Conservation (phyloP, 1,284 basidiomycete genomes). For the Ustilago bromivora region DNA sequence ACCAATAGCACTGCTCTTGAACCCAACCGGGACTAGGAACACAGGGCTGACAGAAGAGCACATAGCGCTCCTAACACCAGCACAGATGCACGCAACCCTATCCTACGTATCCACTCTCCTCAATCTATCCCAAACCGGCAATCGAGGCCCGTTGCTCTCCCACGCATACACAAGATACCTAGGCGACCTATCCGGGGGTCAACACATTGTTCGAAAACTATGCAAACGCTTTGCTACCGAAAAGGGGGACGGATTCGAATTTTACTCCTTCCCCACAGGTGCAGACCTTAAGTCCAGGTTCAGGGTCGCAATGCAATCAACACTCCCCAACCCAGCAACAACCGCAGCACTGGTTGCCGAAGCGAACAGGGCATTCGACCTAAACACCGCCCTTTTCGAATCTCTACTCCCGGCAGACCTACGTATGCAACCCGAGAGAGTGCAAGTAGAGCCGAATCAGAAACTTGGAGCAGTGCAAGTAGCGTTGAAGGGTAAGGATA, state of each 20-base stretch:
- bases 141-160: slow-evolving; percentile 13
- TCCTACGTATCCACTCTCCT: slow-evolving; percentile 33
- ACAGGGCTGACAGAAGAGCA: slow-evolving; percentile 26
- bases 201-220: slow-evolving; percentile 77
- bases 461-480: background rate
- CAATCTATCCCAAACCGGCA: background rate
- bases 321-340: slow-evolving; percentile 64
- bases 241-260: slow-evolving; percentile 73
- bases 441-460: background rate
- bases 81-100: slow-evolving; percentile 33
- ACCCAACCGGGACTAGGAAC: background rate
- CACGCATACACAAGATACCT: slow-evolving; percentile 75
- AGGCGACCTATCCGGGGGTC: slow-evolving; percentile 86
- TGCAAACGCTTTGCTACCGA: slow-evolving; percentile 66
- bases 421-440: background rate
- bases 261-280: slow-evolving; percentile 76
- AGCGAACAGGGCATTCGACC: slow-evolving; percentile 78
- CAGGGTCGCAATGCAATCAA: slow-evolving; percentile 77
- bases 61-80: slow-evolving; percentile 34
- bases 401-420: slow-evolving; percentile 21
- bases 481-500: background rate
- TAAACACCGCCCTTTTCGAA: slow-evolving; percentile 77
- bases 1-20: background rate
- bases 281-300: slow-evolving; percentile 81
- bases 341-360: slow-evolving; percentile 74